A percentile compares a stretch with the other conserved stretches of the same genome.
These are phyloP conservation scores for Pestalotiopsis sp. DNA, from an alignment of 2,329 filamentous ascomycete genomes.

Conservation along the genomic window DNA sequence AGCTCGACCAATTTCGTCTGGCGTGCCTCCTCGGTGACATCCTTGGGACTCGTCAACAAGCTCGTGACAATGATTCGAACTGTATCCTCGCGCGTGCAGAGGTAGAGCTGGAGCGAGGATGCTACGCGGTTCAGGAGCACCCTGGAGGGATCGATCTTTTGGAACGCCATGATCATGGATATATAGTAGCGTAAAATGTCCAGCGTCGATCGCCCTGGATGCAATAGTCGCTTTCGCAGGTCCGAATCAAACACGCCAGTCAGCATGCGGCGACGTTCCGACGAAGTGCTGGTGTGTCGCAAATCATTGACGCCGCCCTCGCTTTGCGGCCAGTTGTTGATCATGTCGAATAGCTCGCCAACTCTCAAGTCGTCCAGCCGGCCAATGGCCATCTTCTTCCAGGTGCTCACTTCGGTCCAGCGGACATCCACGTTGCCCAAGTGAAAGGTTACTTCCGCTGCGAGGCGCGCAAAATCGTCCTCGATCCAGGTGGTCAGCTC, in stretches of 20 bases:
- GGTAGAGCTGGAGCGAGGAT: conserved; percentile 72
- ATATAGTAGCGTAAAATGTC: conserved; percentile 80
- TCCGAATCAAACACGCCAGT: conserved; percentile 70
- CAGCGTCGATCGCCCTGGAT: conserved; percentile 75
- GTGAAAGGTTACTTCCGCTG: conserved; percentile 61
- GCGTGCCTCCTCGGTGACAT: conserved; percentile 40
- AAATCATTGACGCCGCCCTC: conserved; percentile 75
- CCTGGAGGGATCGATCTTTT: conserved; percentile 75
- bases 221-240: conserved; percentile 68
- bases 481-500: conserved; percentile 70
- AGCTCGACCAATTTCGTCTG: conserved; percentile 66
- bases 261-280: conserved; percentile 69
- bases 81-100: conserved; percentile 77
- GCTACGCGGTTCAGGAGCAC: conserved; percentile 77
- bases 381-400: conserved; percentile 71
- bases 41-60: conserved; percentile 64
- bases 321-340: conserved; percentile 74
- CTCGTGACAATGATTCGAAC: conserved; percentile 78
- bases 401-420: conserved; percentile 64
- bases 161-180: conserved; percentile 77
- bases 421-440: conserved; percentile 47
- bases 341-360: conserved; percentile 77
- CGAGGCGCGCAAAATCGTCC: conserved; percentile 66
- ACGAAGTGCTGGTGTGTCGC: conserved; percentile 69
- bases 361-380: conserved; percentile 72